phyloP scores from a whole-genome alignment of 2,329 filamentous ascomycete genomes.

The Colletotrichum sp. region DNA sequence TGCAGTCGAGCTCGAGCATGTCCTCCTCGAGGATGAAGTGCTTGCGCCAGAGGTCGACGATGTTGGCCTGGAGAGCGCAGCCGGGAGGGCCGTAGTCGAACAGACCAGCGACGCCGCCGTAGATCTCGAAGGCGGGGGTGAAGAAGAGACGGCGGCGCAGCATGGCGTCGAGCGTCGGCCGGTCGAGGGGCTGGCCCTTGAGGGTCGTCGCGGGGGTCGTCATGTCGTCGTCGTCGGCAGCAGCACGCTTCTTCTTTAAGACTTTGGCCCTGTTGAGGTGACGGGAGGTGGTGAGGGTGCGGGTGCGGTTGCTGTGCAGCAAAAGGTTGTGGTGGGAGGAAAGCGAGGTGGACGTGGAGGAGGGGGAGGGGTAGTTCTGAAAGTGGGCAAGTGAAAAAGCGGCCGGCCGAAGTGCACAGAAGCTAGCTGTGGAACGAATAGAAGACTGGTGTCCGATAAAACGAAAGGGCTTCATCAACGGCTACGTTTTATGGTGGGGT shows the following conservation, averaged over 20 bases:
- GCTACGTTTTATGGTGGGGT: conserved; percentile 13
- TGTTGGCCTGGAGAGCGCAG: conserved; percentile 84
- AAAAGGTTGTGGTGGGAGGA: neutral
- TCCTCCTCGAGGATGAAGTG: conserved; percentile 94
- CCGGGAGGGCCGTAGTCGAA: conserved; percentile 95
- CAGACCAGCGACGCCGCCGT: conserved; percentile 85
- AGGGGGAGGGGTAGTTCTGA: conserved; percentile 21
- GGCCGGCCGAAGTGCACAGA: conserved; percentile 23
- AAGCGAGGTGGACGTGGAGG: neutral
- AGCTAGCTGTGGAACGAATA: conserved; percentile 23
- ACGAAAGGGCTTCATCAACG: conserved; percentile 23
- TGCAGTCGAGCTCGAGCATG: conserved; percentile 95
- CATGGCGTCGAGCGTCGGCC: conserved; percentile 80
- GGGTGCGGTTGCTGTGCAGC: neutral
- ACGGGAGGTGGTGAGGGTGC: conserved; percentile 15
- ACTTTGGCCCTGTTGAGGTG: conserved; percentile 8
- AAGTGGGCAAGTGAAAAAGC: conserved; percentile 17
- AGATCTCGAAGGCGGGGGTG: conserved; percentile 95
- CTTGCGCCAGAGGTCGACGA: conserved; percentile 89
- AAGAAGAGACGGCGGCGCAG: conserved; percentile 91
- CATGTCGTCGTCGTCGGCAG: conserved; percentile 39
- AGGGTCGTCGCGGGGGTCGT: conserved; percentile 71
- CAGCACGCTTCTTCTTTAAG: neutral
- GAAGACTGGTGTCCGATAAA: conserved; percentile 19
- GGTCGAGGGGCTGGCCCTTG: conserved; percentile 89